Evolutionary conservation across 768 basidiomycete species (phyloP).

Genomic region (Calocybe cyanea): DNA sequence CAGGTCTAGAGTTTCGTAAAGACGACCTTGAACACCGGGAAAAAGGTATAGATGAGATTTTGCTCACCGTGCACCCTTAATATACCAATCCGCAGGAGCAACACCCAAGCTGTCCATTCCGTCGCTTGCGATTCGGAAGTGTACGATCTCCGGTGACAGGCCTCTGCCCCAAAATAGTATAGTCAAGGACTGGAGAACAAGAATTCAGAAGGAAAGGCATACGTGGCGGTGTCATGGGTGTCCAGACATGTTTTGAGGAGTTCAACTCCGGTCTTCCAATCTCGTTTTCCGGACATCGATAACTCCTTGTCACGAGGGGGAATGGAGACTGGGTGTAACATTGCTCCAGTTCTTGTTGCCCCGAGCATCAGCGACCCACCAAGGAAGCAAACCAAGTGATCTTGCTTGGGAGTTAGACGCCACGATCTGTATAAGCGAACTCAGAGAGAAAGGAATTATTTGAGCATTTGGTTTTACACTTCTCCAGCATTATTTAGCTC

Average conservation of each 20-base stretch:
- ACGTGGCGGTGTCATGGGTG: slow-evolving; percentile 84
- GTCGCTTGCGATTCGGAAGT: slow-evolving; percentile 70
- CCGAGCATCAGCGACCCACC: slow-evolving; percentile 91
- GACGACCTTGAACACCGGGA: background rate
- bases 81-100: slow-evolving; percentile 79
- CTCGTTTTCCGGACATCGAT: slow-evolving; percentile 58
- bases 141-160: slow-evolving; percentile 84
- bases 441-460: background rate
- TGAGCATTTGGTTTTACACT: slow-evolving; percentile 26
- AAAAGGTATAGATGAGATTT: background rate
- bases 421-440: slow-evolving; percentile 45
- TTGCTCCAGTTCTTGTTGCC: slow-evolving; percentile 64
- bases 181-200: background rate
- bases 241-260: slow-evolving; percentile 86
- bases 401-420: slow-evolving; percentile 83
- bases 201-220: slow-evolving; percentile 23
- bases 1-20: slow-evolving; percentile 31
- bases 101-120: slow-evolving; percentile 38
- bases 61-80: slow-evolving; percentile 71
- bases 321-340: slow-evolving; percentile 50
- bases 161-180: slow-evolving; percentile 44
- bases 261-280: slow-evolving; percentile 79
- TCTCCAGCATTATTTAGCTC: slow-evolving; percentile 36
- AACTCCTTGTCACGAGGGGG: slow-evolving; percentile 67
- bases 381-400: slow-evolving; percentile 94